Evolutionary conservation across 2,329 filamentous ascomycete genomes (phyloP), one percentile per base, ranked within the genome.

Genomic region (Rugonectria rugulosa): DNA sequence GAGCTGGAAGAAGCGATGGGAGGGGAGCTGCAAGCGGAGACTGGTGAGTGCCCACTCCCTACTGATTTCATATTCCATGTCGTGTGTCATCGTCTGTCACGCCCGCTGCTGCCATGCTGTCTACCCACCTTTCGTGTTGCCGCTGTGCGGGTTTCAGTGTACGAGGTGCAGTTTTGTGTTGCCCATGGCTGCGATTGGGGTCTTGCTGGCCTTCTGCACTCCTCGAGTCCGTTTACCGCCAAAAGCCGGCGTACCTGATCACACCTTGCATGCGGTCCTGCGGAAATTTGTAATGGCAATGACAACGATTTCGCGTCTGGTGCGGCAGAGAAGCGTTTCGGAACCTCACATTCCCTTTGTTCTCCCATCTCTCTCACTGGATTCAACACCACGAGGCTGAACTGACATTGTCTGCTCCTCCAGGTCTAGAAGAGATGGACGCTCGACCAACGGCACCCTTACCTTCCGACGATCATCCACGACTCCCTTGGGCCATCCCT

Each of bases 391-490:
- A 36, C 42, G 42, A 57, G 41, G 7, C 19, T 36, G 26, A 41
- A 53, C 59, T 63, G 36, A 66, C 59, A 48, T 24, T 26, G 48
- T 43, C n/a, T 43, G n/a, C 23, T 37, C 21, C 40, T 23, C 19
- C 38, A 88, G 86, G 86, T 75, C 82, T 60, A 81, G 85, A 70
- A 79, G 80, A 68, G 81, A 84, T 55, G 81, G 79, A 60, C 81
- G 83, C 64, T 78, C 82, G 54, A 76, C 80, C 20, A 88, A 88
- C 68, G 85, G 85, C 36, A 88, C 85, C 24, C 75, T 87, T 46
- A 88, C 85, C 59, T 85, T 88, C 68, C 85, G 86, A 69, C 83
- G 86, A 67, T 77, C 84, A 40, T 87, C 85, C 41, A 85, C 83
- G 59, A 86, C 83, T 15, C 81, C 82, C 26, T 75, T 79, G 54